Conservation (phyloP, 352 stramenopile species). For the Albugo candida region DNA sequence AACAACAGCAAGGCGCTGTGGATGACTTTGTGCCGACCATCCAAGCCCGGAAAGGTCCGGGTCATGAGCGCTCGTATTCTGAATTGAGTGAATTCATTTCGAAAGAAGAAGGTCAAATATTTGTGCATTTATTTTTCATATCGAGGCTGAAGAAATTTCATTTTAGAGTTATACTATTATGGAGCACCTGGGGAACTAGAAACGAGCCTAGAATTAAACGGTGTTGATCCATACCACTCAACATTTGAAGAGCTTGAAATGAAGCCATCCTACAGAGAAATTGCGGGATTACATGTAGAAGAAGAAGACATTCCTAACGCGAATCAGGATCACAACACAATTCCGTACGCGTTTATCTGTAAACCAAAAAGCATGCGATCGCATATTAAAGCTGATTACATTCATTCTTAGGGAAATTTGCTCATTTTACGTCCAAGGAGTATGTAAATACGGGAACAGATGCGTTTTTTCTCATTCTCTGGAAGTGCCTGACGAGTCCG, state of each 20-base stretch:
- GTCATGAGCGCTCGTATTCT: constrained; percentile 16
- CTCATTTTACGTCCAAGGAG: constrained; percentile 62
- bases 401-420: constrained; percentile 35
- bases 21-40: background rate
- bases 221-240: background rate
- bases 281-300: background rate
- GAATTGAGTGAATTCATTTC: constrained; percentile 58
- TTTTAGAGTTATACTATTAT: constrained; percentile 59
- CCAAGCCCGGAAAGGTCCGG: constrained; percentile 7
- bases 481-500: constrained; percentile 17
- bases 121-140: background rate
- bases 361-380: constrained; percentile 24
- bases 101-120: constrained; percentile 44
- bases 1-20: background rate
- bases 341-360: constrained; percentile 14
- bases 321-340: constrained; percentile 1
- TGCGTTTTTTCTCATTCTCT: constrained; percentile 65
- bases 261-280: background rate
- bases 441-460: constrained; percentile 55
- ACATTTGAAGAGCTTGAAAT: constrained; percentile 18
- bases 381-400: background rate
- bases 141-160: background rate
- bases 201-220: too few species aligned
- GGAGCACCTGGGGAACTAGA: constrained; percentile 30
- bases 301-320: background rate